phyloP scores from a whole-genome alignment of 2,329 filamentous ascomycete species.

The Xylaria sp. region DNA sequence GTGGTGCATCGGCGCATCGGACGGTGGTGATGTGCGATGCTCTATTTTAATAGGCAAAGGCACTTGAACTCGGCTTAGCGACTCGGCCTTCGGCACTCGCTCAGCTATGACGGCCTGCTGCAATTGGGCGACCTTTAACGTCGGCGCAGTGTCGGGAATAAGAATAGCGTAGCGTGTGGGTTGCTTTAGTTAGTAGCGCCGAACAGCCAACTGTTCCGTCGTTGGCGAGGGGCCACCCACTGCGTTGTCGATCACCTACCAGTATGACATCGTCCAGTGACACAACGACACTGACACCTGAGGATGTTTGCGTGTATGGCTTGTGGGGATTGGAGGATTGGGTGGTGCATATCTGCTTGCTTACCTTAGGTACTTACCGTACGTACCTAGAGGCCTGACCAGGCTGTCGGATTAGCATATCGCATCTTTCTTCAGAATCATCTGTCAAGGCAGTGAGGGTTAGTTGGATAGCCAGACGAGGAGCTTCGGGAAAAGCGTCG shows the following conservation, averaged over 20 bases:
- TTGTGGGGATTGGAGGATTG: slow-evolving; percentile 5
- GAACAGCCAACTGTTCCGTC: slow-evolving; percentile 12
- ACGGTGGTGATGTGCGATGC: not conserved
- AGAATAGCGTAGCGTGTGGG: slow-evolving; percentile 16
- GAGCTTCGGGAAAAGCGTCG: slow-evolving; percentile 1
- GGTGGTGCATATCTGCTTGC: not conserved
- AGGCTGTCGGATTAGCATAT: slow-evolving; percentile 31
- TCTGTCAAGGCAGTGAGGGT: not conserved
- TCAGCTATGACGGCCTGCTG: not conserved
- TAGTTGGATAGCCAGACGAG: not conserved
- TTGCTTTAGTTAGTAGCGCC: slow-evolving; percentile 7
- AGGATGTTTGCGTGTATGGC: not conserved
- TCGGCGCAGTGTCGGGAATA: slow-evolving; percentile 17
- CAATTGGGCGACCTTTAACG: not conserved
- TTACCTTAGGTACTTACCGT: not conserved
- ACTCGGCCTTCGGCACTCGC: slow-evolving; percentile 32
- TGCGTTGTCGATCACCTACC: slow-evolving; percentile 1
- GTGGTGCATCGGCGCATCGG: not conserved
- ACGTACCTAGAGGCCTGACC: slow-evolving; percentile 24
- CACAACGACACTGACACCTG: not conserved
- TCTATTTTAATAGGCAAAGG: no score
- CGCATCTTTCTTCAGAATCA: not conserved
- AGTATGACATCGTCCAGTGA: slow-evolving; percentile 13
- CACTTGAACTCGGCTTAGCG: not conserved
- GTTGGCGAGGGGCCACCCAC: not conserved